phyloP scores from a whole-genome alignment of 148 eudicot genomes.

The Amaranthus cruentus region DNA sequence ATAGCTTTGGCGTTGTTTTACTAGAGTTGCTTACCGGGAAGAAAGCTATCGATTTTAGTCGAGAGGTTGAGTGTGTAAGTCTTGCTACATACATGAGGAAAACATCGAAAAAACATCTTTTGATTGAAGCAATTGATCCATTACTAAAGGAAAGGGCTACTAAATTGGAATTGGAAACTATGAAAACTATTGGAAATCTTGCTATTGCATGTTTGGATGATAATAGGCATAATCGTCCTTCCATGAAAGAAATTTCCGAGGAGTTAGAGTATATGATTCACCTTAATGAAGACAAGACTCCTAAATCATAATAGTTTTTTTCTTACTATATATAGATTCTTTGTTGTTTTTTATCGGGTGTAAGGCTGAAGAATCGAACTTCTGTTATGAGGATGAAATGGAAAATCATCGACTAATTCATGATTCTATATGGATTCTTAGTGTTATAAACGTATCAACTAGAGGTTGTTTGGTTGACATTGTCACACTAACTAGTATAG shows the following conservation, averaged over 20 bases:
- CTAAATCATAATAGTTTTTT: neutral
- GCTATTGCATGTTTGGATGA: constrained; percentile 44
- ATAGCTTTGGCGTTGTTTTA: constrained; percentile 63
- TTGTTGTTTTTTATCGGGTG: too few relatives aligned
- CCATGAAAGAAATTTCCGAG: constrained; percentile 49
- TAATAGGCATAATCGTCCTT: constrained; percentile 44
- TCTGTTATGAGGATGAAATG: too few relatives aligned
- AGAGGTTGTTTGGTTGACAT: too few relatives aligned
- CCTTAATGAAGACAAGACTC: constrained; percentile 26
- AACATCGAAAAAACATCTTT: constrained; percentile 23
- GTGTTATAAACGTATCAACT: too few relatives aligned
- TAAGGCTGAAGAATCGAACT: too few relatives aligned
- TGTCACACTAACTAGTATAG: too few relatives aligned
- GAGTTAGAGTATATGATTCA: constrained; percentile 50
- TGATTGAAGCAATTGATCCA: constrained; percentile 44
- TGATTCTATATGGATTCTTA: too few relatives aligned
- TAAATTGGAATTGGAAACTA: constrained; percentile 40
- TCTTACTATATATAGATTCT: too few relatives aligned
- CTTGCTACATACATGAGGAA: constrained; percentile 39
- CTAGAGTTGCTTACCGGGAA: constrained; percentile 47
- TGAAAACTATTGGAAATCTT: constrained; percentile 38
- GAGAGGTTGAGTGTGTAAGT: constrained; percentile 46
- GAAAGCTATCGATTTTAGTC: constrained; percentile 48
- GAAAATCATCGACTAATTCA: too few relatives aligned
- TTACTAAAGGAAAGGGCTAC: constrained; percentile 28